phyloP scores from a whole-genome alignment of 164 flowering plant genomes.

The Berberis thunbergii region DNA sequence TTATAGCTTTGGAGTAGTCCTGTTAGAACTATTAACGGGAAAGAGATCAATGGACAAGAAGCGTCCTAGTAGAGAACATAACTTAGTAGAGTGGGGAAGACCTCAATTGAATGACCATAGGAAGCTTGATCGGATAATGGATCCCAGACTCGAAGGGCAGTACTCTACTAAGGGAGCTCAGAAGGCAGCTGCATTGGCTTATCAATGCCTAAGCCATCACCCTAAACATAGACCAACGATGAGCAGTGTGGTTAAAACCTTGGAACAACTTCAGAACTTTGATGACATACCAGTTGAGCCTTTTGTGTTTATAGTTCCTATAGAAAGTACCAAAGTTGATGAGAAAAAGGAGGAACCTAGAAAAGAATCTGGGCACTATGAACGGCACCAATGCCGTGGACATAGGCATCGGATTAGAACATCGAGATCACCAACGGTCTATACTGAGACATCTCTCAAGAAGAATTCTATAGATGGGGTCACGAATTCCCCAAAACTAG shows the following conservation, averaged over 20 bases:
- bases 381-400: conserved; percentile 9
- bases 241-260: conserved; percentile 51
- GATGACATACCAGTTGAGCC: conserved; percentile 46
- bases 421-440: conserved; percentile 28
- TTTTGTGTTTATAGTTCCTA: conserved; percentile 53
- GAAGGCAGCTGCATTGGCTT: conserved; percentile 59
- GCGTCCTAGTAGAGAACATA: conserved; percentile 47
- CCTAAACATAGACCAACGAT: conserved; percentile 68
- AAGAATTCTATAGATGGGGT: conserved; percentile 14
- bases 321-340: conserved; percentile 9
- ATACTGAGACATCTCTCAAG: conserved; percentile 39
- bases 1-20: conserved; percentile 81
- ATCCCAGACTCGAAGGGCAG: conserved; percentile 71
- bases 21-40: conserved; percentile 74
- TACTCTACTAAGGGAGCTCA: conserved; percentile 63
- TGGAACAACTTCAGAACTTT: conserved; percentile 44
- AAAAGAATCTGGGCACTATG: conserved; percentile 5
- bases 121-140: conserved; percentile 53
- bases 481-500: conserved; percentile 12
- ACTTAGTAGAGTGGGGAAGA: conserved; percentile 65
- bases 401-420: conserved; percentile 14
- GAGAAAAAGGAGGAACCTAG: conserved; percentile 1
- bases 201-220: conserved; percentile 57
- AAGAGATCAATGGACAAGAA: conserved; percentile 51
- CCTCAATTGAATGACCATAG: conserved; percentile 45